Percentiles rank a stretch among this genome's conserved stretches.
Evolutionary conservation across 1,139 yeast genomes (phyloP).

Genomic region (Fermentozyma sake): DNA sequence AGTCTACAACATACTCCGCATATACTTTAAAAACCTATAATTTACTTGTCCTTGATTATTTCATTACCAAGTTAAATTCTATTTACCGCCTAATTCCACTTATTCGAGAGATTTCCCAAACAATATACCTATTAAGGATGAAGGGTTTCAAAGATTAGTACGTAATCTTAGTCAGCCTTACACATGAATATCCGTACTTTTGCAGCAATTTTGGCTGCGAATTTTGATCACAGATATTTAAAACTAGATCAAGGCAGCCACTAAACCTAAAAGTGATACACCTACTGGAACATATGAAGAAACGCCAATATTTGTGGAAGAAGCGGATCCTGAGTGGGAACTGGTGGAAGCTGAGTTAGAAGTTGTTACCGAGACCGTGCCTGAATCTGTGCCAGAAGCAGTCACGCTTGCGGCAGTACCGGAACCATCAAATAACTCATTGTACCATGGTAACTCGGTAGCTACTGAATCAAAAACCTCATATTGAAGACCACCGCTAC

Average conservation of each 20-base stretch:
- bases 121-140: too few species aligned
- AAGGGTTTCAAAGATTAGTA: too few species aligned
- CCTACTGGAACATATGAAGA: slow-evolving; percentile 6
- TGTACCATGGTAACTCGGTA: slow-evolving; percentile 39
- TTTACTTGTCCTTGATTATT: too few species aligned
- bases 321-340: slow-evolving; percentile 3
- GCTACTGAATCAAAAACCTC: slow-evolving; percentile 28
- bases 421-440: slow-evolving; percentile 20
- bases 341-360: slow-evolving; percentile 3
- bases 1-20: too few species aligned
- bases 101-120: too few species aligned
- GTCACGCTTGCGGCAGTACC: slow-evolving; percentile 7
- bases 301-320: slow-evolving; percentile 4
- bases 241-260: slow-evolving; percentile 7
- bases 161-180: too few species aligned
- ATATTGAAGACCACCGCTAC: slow-evolving; percentile 13
- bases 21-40: too few species aligned
- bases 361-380: slow-evolving; percentile 2
- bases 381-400: slow-evolving; percentile 4
- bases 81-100: too few species aligned
- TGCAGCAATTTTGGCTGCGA: too few species aligned
- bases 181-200: too few species aligned
- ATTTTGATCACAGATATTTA: too few species aligned
- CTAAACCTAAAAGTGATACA: slow-evolving; percentile 7
- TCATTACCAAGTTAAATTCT: too few species aligned